Conservation (phyloP, 2,329 filamentous ascomycete genomes). For the Colletotrichum chlorophyti region DNA sequence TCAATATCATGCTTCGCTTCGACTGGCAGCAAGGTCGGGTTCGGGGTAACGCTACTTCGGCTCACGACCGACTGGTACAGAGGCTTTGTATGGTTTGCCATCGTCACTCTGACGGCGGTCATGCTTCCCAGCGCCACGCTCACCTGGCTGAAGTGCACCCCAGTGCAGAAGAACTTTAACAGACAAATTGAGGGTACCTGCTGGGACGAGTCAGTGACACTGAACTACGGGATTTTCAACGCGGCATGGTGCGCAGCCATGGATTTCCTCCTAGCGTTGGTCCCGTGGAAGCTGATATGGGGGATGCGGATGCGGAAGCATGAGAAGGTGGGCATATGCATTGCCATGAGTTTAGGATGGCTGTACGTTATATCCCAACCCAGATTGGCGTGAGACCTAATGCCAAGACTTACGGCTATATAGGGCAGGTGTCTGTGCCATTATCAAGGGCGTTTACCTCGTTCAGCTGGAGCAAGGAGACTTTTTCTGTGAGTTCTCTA, state of each 20-base stretch:
- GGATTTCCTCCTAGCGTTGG: conserved; percentile 36
- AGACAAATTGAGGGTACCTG: conserved; percentile 30
- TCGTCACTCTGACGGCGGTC: conserved; percentile 31
- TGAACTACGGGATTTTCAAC: conserved; percentile 26
- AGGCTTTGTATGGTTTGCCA: conserved; percentile 35
- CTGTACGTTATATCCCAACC: conserved; percentile 30
- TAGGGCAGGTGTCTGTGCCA: conserved; percentile 11
- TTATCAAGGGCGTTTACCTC: conserved; percentile 18
- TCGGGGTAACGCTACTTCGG: conserved; percentile 37
- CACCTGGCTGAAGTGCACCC: conserved; percentile 35
- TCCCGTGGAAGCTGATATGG: conserved; percentile 40
- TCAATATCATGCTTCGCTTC: conserved; percentile 27
- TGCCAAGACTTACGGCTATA: neutral
- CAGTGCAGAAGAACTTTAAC: conserved; percentile 33
- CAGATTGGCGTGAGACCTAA: accelerated
- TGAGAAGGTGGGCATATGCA: conserved; percentile 37
- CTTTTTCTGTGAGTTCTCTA: conserved; percentile 5
- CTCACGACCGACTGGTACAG: conserved; percentile 33
- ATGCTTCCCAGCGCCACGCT: conserved; percentile 31
- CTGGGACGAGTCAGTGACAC: conserved; percentile 21
- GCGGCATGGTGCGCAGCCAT: conserved; percentile 26
- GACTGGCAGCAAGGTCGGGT: conserved; percentile 34
- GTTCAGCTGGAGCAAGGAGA: conserved; percentile 12
- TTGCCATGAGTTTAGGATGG: conserved; percentile 33
- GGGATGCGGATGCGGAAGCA: conserved; percentile 37